phyloP scores from a whole-genome alignment of 1,284 basidiomycete genomes.

The Papiliotrema fonsecae region DNA sequence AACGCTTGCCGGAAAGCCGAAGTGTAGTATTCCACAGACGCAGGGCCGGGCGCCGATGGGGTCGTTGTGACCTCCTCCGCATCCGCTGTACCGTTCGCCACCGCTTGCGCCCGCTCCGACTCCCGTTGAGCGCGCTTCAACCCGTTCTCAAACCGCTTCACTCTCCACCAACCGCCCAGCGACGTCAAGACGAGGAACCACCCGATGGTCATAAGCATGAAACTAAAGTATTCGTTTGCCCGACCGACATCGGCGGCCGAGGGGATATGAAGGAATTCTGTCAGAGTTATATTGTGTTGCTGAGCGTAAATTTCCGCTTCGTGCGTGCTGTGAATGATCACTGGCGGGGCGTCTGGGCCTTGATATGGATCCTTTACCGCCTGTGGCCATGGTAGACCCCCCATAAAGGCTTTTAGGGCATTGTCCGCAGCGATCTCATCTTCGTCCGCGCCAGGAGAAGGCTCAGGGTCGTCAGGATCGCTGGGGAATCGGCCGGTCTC shows the following conservation, averaged over 20 bases:
- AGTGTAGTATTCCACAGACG: slow-evolving; percentile 33
- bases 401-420: slow-evolving; percentile 39
- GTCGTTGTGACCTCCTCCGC: slow-evolving; percentile 9
- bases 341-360: slow-evolving; percentile 16
- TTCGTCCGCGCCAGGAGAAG: slow-evolving; percentile 14
- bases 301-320: slow-evolving; percentile 44
- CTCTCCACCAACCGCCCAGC: slow-evolving; percentile 72
- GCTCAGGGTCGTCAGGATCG: slow-evolving; percentile 23
- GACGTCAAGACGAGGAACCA: slow-evolving; percentile 84
- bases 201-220: slow-evolving; percentile 85
- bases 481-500: slow-evolving; percentile 35
- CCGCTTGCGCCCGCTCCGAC: slow-evolving; percentile 35
- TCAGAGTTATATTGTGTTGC: slow-evolving; percentile 39
- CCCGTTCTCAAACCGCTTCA: slow-evolving; percentile 58
- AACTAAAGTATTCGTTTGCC: slow-evolving; percentile 74
- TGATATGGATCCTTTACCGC: slow-evolving; percentile 16
- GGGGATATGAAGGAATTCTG: slow-evolving; percentile 31
- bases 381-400: slow-evolving; percentile 27
- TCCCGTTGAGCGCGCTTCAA: slow-evolving; percentile 35
- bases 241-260: slow-evolving; percentile 44
- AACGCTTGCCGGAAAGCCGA: slow-evolving; percentile 27
- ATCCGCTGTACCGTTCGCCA: slow-evolving; percentile 15
- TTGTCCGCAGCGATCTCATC: slow-evolving; percentile 37
- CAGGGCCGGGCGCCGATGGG: slow-evolving; percentile 17
- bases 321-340: slow-evolving; percentile 46